A percentile compares a stretch with the other conserved stretches of the same genome.
Conservation (phyloP, 2,329 filamentous ascomycete genomes). For the Immersiporthe knoxdaviesiana region DNA sequence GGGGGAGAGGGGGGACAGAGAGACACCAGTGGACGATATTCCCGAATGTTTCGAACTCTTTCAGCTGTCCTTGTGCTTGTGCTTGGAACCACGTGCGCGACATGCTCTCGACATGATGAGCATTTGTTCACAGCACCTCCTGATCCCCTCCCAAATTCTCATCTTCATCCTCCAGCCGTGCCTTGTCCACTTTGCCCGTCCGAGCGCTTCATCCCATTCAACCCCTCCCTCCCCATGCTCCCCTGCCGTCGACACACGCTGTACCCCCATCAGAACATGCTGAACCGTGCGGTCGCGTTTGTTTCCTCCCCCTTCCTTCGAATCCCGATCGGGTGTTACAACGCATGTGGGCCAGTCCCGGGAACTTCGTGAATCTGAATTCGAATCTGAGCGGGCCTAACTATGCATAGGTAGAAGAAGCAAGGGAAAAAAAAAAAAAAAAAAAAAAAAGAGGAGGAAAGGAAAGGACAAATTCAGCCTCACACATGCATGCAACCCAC, state of each 20-base stretch:
- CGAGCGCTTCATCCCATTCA: neutral
- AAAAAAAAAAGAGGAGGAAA: too few species aligned
- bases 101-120: neutral
- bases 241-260: neutral
- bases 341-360: conserved; percentile 5
- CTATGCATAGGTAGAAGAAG: neutral
- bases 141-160: neutral
- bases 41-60: neutral
- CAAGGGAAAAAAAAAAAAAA: neutral
- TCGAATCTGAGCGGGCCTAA: neutral
- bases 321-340: conserved; percentile 24
- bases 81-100: neutral
- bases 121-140: neutral
- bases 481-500: neutral
- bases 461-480: too few species aligned
- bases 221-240: neutral
- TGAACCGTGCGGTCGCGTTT: neutral
- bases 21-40: neutral
- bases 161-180: neutral
- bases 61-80: too few species aligned
- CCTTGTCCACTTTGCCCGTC: neutral
- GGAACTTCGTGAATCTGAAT: neutral
- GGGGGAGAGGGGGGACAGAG: too few species aligned
- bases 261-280: neutral
- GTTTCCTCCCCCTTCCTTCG: neutral